Base-by-base conservation (phyloP, 495 filamentous ascomycete species). In the Monascus purpureus region DNA sequence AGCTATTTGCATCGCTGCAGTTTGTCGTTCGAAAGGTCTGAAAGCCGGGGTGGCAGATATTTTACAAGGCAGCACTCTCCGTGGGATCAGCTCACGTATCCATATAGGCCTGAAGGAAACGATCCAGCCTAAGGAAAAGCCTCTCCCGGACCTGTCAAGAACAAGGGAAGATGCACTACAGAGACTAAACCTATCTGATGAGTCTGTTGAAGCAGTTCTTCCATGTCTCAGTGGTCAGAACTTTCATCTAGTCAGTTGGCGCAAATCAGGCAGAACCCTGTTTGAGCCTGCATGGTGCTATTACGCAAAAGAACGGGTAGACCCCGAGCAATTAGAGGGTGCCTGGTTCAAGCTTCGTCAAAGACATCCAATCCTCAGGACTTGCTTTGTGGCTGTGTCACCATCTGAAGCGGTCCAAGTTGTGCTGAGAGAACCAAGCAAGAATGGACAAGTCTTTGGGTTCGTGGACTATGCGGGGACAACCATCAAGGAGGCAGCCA, bases 171-270 rank as follows among this genome's bases (percentile, higher is more conserved):
- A 55, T 11, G 47, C 55, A 14, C 27, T 73, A 1, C 30, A 44
- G 5, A 25, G 43, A 2, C 32, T 69, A 9, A 40, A 62, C 13
- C 36, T 59, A 3, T 32, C 50, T 1, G 28, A 38, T 8, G 45
- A 56, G 2, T 40, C 60, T 2, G 47, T 79, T 18, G 74, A 83
- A 34, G 46, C 43, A 3, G 37, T 77, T 2, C 43, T 76, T 0
- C 80, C 77, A 0, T 77, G 71, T n/a, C 68, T 77, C 6, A 51
- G 77, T 1, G 80, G 81, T 36, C 81, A 87, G 45, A 52, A 73
- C 2, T 79, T 79, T 41, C 79, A 82, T 65, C 59, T 87, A 8
- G 69, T 61, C 2, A 61, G 55, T 13, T 85, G 81, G 81, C 57
- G 72, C 36, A 75, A 75, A 31, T 74, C 77, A 0, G 35, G 45